Base-by-base conservation (phyloP, 2,329 filamentous ascomycete genomes). In the Sarocladium strictum region DNA sequence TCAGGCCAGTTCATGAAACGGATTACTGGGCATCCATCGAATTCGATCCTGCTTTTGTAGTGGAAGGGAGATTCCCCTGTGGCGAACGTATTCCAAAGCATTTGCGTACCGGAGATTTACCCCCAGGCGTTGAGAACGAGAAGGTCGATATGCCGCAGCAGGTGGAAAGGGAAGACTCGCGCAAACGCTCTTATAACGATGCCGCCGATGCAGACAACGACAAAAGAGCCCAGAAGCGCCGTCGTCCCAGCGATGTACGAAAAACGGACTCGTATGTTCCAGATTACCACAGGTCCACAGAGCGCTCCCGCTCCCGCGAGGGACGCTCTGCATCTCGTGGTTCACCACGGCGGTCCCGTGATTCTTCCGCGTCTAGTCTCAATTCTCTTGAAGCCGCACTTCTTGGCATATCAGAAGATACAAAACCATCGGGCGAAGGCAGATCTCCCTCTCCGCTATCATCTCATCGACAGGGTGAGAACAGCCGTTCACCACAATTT, bases 31-130 rank as follows among this genome's bases (percentile, higher is more conserved):
- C 62, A 21, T 62, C 59, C 6, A 54, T 75, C 51, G 68, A 72
- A 56, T 62, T 69, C 32, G 76, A 79, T 59, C 76, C 76, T 2
- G 70, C 69, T 2, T 78, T 79, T 58, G 58, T 60, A 3, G 47
- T 51, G 6, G 47, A 33, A 19, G 47, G 47, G 10, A 51, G 12
- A 17, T 35, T 51, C 27, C 47, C 47, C 11, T 51, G 47, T 23
- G 47, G 47, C 15, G 47, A 51, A 35, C 17, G 9, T 6, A 51
- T 51, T 33, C 47, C 47, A 21, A 17, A 51, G 17, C 47, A 51
- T 35, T 23, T 51, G 10, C 26, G 26, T 19, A 37, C 59, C 56
- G 47, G 58, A 63, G 41, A 61, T 59, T 15, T 35, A 15, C 27
- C 3, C 17, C 38, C 38, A 3, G 15, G 12, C 9, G 7, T 38